Evolutionary conservation across 140 eudicot species (phyloP), one percentile per base, ranked within the genome.

Genomic region (Erigeron philadelphicus): DNA sequence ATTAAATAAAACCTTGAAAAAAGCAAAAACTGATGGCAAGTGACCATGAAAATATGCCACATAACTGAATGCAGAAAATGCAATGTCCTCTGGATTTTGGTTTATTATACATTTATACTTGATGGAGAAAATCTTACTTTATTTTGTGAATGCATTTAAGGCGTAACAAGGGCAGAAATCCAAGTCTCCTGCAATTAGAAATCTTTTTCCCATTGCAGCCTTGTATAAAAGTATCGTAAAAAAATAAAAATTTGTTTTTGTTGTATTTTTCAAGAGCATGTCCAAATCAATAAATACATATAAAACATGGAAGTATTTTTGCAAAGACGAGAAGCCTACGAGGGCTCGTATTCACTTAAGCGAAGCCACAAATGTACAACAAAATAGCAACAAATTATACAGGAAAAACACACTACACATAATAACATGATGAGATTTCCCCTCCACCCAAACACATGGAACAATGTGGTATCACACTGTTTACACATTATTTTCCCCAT

Each of bases 401-500:
- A 80, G 75, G 75, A 23, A 72, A 31, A 72, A 47, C 83, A 79
- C 78, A 23, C 81, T 77, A 71, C 80, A 70, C 73, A 72, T 68
- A 68, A 75, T 72, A 79, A 79, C 78, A 76, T 61, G 75, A 25
- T 64, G 76, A 64, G 65, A 46, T 67, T 66, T 72, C 48, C 72
- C 72, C 61, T 76, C 48, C 64, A 67, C 55, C 70, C 72, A 76
- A 76, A 80, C 86, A 80, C 42, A 67, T 38, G 67, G 54, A 78
- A 64, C 77, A 67, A 79, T 70, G 77, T 66, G 74, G 79, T 48
- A 69, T 72, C 76, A 54, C 58, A 71, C 73, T 44, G 83, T 76
- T 81, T 46, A 80, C 81, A 84, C 75, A 80, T 82, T 87, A 82
- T 85, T 82, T 68, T 47, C 75, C 79, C 71, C 83, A 64, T 40